Base-by-base conservation (phyloP, 148 eudicot genomes). In the Chenopodium berlandieri region DNA sequence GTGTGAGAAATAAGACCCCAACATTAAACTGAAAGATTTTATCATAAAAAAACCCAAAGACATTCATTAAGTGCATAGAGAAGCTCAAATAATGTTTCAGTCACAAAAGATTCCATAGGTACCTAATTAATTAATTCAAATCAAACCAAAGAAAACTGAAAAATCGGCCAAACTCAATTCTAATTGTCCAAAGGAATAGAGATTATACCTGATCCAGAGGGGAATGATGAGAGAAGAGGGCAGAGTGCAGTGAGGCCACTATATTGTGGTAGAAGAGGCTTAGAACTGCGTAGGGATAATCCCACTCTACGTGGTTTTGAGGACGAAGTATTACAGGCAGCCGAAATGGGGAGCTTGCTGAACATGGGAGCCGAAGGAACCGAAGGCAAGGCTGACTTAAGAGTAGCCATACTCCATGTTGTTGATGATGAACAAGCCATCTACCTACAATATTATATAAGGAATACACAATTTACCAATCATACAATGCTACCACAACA, bases 341-440 rank as follows among this genome's bases (percentile, higher is more conserved):
- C 86, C 52, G 69, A 81, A 78, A 81, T 78, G 19, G 86, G 75
- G n/a, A 71, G 73, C 52, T 82, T 80, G 66, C 68, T 25, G 31
- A 75, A 85, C 62, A 84, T 62, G 12, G 76, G 32, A 79, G 70
- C 71, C 16, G 82, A 65, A 78, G 87, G 79, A 16, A 86, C 75
- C 10, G 90, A 76, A 58, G 94, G 94, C 66, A 91, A 77, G 23
- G 92, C 84, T 9, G 90, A 80, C 80, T 84, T 82, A 19, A 91
- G 91, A 67, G 89, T 80, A 27, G 92, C 84, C 92, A 90, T 91
- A 75, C 83, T 88, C 94, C 94, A 90, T 78, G 91, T 83, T 12
- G 89, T 30, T 50, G 89, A 82, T 22, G 87, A 80, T 30, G 87
- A 85, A 80, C 81, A 83, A 25, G 87, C 86, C 86, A 84, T 71